Conservation (phyloP, 2,329 filamentous ascomycete genomes). For the Furcasterigmium furcatum region DNA sequence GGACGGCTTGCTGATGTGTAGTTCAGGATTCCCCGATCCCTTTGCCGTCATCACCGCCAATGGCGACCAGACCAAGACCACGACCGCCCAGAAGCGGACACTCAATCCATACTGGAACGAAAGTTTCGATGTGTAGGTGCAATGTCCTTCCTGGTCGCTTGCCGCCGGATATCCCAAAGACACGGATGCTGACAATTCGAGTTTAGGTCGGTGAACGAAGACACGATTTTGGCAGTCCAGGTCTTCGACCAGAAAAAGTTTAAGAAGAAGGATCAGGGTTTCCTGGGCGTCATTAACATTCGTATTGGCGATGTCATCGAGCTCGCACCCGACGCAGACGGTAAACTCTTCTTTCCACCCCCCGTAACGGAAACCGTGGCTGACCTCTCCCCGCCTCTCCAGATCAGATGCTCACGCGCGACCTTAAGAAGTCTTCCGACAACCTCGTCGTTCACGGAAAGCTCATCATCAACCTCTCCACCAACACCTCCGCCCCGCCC, state of each 20-base stretch:
- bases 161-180: too few relatives aligned
- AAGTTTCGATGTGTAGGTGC: slow-evolving; percentile 89
- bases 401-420: slow-evolving; percentile 98
- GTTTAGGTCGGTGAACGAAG: slow-evolving; percentile 66
- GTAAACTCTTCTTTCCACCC: slow-evolving; percentile 47
- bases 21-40: slow-evolving; percentile 88
- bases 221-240: slow-evolving; percentile 94
- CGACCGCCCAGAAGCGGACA: slow-evolving; percentile 92
- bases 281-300: slow-evolving; percentile 96
- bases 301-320: slow-evolving; percentile 93
- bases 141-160: too few relatives aligned
- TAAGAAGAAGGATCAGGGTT: slow-evolving; percentile 99
- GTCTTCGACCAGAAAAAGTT: slow-evolving; percentile 99
- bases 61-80: slow-evolving; percentile 98
- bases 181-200: too few relatives aligned
- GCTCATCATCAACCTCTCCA: slow-evolving; percentile 93
- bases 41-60: slow-evolving; percentile 97
- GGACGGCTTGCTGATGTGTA: not conserved
- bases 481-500: slow-evolving; percentile 74
- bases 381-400: slow-evolving; percentile 30
- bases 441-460: slow-evolving; percentile 98
- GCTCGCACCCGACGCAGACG: slow-evolving; percentile 83
- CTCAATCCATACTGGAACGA: slow-evolving; percentile 99
- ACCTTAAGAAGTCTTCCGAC: slow-evolving; percentile 96
- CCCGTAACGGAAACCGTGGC: slow-evolving; percentile 19